A percentile compares a stretch with the other conserved stretches of the same genome.
phyloP scores from a whole-genome alignment of 2,329 filamentous ascomycete species.

The Fusarium sp. region DNA sequence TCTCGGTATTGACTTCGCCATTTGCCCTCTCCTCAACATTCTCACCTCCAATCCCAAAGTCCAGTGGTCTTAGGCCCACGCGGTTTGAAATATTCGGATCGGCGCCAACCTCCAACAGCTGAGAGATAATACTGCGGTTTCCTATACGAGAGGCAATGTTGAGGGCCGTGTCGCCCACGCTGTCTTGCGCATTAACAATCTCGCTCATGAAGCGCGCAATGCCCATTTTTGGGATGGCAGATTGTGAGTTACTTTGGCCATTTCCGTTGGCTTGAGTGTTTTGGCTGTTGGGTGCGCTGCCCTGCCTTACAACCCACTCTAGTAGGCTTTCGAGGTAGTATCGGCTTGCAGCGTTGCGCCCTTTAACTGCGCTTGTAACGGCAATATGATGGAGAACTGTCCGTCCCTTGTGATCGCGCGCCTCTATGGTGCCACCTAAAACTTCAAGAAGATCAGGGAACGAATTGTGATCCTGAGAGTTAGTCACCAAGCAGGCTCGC shows the following conservation, averaged over 20 bases:
- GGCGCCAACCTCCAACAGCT: conserved; percentile 92
- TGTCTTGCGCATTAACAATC: conserved; percentile 95
- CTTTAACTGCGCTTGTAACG: conserved; percentile 93
- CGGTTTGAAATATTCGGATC: conserved; percentile 92
- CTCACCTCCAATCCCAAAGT: conserved; percentile 89
- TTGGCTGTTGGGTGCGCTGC: conserved; percentile 68
- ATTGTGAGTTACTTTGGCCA: conserved; percentile 53
- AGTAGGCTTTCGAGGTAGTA: conserved; percentile 96
- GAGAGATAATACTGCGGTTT: conserved; percentile 95
- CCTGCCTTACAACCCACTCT: conserved; percentile 92
- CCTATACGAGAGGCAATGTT: conserved; percentile 94
- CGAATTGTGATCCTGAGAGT: conserved; percentile 88
- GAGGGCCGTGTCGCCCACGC: conserved; percentile 91
- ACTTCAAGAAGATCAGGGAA: conserved; percentile 93
- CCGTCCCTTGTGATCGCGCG: conserved; percentile 86
- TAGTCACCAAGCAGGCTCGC: conserved; percentile 90
- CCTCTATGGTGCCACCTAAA: conserved; percentile 87
- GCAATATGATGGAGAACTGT: conserved; percentile 97
- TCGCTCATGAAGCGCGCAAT: conserved; percentile 95
- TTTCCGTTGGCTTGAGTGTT: conserved; percentile 47
- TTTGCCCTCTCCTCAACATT: conserved; percentile 56
- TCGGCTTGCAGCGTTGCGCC: conserved; percentile 87
- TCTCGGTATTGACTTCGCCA: conserved; percentile 55
- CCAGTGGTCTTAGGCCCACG: conserved; percentile 86
- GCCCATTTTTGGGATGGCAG: conserved; percentile 72